phyloP scores from a whole-genome alignment of 192 early-diverging fungal species.

The Entomortierella beljakovae region DNA sequence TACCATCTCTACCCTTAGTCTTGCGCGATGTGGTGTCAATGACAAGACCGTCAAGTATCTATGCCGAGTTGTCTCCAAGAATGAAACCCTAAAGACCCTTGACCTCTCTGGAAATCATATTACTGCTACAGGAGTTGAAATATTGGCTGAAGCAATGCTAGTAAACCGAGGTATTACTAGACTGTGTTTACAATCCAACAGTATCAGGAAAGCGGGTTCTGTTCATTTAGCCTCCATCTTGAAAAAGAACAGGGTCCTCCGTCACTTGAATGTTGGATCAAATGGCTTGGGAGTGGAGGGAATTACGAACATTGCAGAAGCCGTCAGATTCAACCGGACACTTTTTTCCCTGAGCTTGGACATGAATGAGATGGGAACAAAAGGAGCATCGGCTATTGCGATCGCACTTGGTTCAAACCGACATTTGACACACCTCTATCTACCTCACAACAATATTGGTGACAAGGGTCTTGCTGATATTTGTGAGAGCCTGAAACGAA shows the following conservation, averaged over 20 bases:
- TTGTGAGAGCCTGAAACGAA: constrained; percentile 39
- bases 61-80: constrained; percentile 42
- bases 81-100: constrained; percentile 35
- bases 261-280: constrained; percentile 55
- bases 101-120: constrained; percentile 56
- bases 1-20: constrained; percentile 48
- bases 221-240: constrained; percentile 51
- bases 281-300: constrained; percentile 45
- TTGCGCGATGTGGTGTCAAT: constrained; percentile 54
- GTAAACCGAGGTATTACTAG: constrained; percentile 43
- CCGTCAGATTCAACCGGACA: constrained; percentile 45
- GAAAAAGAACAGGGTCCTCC: constrained; percentile 53
- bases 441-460: constrained; percentile 55
- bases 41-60: constrained; percentile 58
- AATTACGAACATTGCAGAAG: constrained; percentile 36
- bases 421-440: constrained; percentile 54
- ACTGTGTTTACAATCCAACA: constrained; percentile 56
- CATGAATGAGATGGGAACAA: constrained; percentile 50
- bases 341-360: constrained; percentile 53
- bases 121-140: constrained; percentile 33
- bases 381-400: constrained; percentile 31
- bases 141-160: constrained; percentile 50
- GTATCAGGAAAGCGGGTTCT: constrained; percentile 48
- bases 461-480: constrained; percentile 44
- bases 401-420: constrained; percentile 42